Percentiles rank a stretch among this genome's conserved stretches.
Conservation (phyloP, 2,329 filamentous ascomycete species). For the Monilinia fructicola region DNA sequence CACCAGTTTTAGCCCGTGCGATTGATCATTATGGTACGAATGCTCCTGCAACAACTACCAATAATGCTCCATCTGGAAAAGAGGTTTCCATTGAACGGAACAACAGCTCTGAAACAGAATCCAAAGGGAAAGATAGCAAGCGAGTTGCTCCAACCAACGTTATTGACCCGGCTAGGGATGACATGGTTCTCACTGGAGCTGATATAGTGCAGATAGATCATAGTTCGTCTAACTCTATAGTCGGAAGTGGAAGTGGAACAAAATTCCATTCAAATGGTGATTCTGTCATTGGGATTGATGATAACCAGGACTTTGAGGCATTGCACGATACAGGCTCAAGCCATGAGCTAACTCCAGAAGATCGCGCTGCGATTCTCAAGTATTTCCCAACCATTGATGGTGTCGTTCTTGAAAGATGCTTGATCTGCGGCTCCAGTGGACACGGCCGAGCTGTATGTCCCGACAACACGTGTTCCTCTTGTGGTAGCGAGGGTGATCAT, state of each 20-base stretch:
- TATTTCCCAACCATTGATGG: constrained; percentile 50
- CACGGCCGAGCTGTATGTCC: constrained; percentile 51
- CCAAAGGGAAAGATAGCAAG: background rate
- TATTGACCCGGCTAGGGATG: background rate
- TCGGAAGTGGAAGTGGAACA: background rate
- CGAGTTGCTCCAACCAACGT: background rate
- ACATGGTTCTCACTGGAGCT: background rate
- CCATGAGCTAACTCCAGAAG: background rate
- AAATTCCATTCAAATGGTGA: background rate
- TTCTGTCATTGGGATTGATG: background rate
- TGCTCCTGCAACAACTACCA: background rate
- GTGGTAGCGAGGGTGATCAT: constrained; percentile 47
- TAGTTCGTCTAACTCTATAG: background rate
- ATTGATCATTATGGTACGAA: constrained; percentile 7
- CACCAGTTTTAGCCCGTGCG: background rate
- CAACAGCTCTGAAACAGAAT: background rate
- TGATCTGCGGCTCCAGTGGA: constrained; percentile 51
- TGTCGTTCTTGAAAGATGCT: constrained; percentile 43
- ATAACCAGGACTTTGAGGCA: background rate
- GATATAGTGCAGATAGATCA: background rate
- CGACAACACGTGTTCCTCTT: constrained; percentile 50
- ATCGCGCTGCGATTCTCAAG: constrained; percentile 16
- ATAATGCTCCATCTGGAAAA: background rate
- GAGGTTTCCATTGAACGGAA: background rate
- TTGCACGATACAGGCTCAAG: background rate